phyloP scores from a whole-genome alignment of 768 basidiomycete species.

The Rickenella mellea region DNA sequence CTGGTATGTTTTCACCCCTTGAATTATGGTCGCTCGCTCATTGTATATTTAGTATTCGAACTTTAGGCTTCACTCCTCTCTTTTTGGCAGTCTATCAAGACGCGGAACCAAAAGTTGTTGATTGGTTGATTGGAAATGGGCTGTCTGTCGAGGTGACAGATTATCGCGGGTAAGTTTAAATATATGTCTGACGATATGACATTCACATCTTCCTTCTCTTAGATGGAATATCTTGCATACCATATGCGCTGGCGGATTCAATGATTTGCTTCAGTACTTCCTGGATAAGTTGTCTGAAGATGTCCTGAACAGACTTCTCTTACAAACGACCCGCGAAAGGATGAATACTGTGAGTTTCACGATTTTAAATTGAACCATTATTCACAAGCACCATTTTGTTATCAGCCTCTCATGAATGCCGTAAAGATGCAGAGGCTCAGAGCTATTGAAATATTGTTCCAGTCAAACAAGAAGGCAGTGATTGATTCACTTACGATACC shows the following conservation, averaged over 20 bases:
- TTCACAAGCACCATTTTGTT: background rate
- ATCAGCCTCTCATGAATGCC: constrained; percentile 47
- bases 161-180: constrained; percentile 29
- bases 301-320: constrained; percentile 31
- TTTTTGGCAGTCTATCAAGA: constrained; percentile 28
- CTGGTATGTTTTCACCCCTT: background rate
- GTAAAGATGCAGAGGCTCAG: constrained; percentile 25
- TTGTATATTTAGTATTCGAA: constrained; percentile 29
- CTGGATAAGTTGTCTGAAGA: constrained; percentile 43
- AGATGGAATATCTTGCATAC: constrained; percentile 55
- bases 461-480: background rate
- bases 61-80: constrained; percentile 34
- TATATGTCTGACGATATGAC: background rate
- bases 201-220: constrained; percentile 1
- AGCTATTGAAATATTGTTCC: constrained; percentile 24
- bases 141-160: constrained; percentile 36
- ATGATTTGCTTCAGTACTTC: constrained; percentile 29
- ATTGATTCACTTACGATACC: constrained; percentile 21
- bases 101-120: constrained; percentile 26
- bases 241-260: constrained; percentile 21
- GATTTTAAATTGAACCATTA: background rate
- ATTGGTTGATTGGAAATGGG: constrained; percentile 40
- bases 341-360: constrained; percentile 34
- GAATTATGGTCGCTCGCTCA: background rate
- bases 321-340: constrained; percentile 34